Conservation (phyloP, 371 early-diverging fungal genomes). For the Mortierella sp. region DNA sequence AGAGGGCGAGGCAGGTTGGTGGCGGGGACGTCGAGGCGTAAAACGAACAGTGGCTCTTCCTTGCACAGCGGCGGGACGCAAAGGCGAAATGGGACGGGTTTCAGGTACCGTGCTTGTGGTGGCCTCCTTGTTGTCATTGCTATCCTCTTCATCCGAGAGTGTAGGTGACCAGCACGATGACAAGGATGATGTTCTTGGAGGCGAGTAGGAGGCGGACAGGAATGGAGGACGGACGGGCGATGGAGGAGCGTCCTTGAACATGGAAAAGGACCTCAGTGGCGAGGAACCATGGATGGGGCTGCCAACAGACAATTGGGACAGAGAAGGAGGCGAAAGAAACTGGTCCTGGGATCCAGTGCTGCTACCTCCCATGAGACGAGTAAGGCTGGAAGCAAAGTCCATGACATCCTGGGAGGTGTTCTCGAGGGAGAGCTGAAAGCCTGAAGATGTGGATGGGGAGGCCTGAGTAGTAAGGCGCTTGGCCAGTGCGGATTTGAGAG, state of each 20-base stretch:
- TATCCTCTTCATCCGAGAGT: slow-evolving; percentile 12
- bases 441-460: too few species aligned
- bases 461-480: neutral
- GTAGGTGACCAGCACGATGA: slow-evolving; percentile 35
- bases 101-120: neutral
- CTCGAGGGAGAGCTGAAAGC: slow-evolving; percentile 20
- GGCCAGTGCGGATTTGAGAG: slow-evolving; percentile 16
- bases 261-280: slow-evolving; percentile 15
- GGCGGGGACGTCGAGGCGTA: slow-evolving; percentile 35
- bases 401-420: slow-evolving; percentile 39
- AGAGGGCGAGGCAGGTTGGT: slow-evolving; percentile 7
- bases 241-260: slow-evolving; percentile 26
- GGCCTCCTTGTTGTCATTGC: slow-evolving; percentile 10
- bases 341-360: slow-evolving; percentile 7
- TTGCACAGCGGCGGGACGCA: neutral
- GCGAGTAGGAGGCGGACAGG: slow-evolving; percentile 28
- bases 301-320: neutral
- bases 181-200: slow-evolving; percentile 30
- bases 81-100: neutral
- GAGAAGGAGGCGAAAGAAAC: neutral
- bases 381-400: slow-evolving; percentile 35
- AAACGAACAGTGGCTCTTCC: slow-evolving; percentile 3
- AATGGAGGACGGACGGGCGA: slow-evolving; percentile 29
- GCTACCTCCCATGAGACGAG: slow-evolving; percentile 26
- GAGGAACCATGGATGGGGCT: slow-evolving; percentile 10